Base-by-base conservation (phyloP, 108 stramenopile genomes). In the Nitzschia sp. region DNA sequence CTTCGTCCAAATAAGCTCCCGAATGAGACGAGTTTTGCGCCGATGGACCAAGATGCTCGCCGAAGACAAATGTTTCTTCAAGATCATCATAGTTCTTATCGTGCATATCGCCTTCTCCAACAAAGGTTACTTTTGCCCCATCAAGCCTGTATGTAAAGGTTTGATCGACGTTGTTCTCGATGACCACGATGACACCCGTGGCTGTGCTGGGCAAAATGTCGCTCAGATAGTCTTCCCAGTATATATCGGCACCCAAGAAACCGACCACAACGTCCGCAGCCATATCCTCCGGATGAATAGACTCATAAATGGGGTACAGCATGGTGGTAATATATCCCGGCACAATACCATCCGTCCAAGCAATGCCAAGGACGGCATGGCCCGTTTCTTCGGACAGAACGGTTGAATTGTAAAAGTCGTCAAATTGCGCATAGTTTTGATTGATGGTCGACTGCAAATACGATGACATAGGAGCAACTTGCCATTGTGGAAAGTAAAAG, bases 51-150 rank as follows among this genome's bases (percentile, higher is more conserved):
- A 54, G n/a, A 53, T 34, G 27, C 8, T 4, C 5, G 11, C 21
- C 49, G 9, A 66, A 32, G 26, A 53, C 11, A 21, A 33, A 18
- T 5, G 13, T 31, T n/a, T 53, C 53, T 33, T 61, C 60, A 9
- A 71, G 33, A 6, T 19, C 6, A 26, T 19, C 19, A 53, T 21
- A 66, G 3, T 5, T 21, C 23, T 13, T 25, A 28, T 66, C 65
- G 30, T 66, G 65, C 3, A 27, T 48, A 54, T 66, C 65, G 23
- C 65, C 65, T 11, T 54, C 49, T 11, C 27, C 65, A 9, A 66
- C 4, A 30, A 51, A 66, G 8, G 5, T 19, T 5, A 54, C 65
- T 6, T 3, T 11, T 23, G 48, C 4, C 11, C 65, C 65, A n/a
- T 9, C 6, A 4, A 32, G 3, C 31, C 31, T 15, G 29, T 32